phyloP scores from a whole-genome alignment of 768 basidiomycete species.

The Infundibulicybe gibba region DNA sequence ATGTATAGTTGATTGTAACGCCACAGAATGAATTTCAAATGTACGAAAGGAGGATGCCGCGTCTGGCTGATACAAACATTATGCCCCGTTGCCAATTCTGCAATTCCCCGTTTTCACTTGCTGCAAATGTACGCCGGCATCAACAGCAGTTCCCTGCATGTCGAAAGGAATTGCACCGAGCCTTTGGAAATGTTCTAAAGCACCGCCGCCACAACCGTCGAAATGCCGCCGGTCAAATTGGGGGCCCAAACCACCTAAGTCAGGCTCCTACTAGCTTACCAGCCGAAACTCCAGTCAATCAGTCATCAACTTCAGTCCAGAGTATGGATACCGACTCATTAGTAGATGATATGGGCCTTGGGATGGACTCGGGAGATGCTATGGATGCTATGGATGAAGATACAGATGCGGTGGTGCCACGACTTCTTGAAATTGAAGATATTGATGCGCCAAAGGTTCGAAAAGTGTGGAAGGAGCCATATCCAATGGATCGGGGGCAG shows the following conservation, averaged over 20 bases:
- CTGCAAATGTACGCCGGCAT: neutral
- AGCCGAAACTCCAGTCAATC: neutral
- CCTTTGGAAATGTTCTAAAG: neutral
- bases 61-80: neutral
- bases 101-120: neutral
- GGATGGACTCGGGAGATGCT: no score
- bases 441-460: neutral
- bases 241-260: neutral
- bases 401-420: neutral
- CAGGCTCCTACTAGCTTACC: neutral
- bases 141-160: neutral
- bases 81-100: neutral
- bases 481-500: neutral
- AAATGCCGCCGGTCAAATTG: neutral
- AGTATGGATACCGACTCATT: neutral
- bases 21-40: neutral
- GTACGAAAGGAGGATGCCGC: neutral
- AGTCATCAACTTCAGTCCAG: neutral
- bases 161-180: neutral
- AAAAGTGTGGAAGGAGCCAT: neutral
- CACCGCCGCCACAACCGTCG: neutral
- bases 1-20: neutral
- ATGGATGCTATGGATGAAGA: neutral
- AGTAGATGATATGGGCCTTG: neutral
- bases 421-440: neutral